Base-by-base conservation (phyloP, 176 grass and related monocot genomes). In the Rhynchospora pubera region DNA sequence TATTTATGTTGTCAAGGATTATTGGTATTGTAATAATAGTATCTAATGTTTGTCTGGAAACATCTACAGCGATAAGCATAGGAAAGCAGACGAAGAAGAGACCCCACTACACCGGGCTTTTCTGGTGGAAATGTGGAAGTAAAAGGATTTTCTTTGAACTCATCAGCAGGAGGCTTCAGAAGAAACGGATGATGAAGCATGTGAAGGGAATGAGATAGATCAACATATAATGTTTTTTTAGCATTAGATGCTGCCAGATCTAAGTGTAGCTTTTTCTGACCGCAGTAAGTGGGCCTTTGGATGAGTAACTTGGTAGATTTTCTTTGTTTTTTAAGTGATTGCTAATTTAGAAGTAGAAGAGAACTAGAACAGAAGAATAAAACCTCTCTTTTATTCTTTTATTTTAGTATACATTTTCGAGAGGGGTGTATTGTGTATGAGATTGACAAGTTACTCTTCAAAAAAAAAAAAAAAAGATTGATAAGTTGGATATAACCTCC, bases 41-140 rank as follows among this genome's bases (percentile, higher is more conserved):
- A 79, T 18, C 23, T 83, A 60, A 85, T 79, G 58, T 57, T 89
- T 71, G 84, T 61, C 68, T 79, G 18, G 18, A 81, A 81, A 61
- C 71, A 79, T 89, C 57, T 83, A 83, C 64, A 64, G 21, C 79
- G 24, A 63, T 85, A 60, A n/a, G n/a, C 79, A 30, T 85, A 82
- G 84, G 59, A 79, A 90, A 89, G 51, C 82, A 65, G 55, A 64
- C 74, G 66, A 94, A 87, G 90, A 92, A 87, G 84, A 88, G 57
- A 75, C 86, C 72, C 83, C 90, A 78, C 83, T 75, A 50, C 32
- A 59, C 80, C n/a, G 88, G 90, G 9, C 92, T 92, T 14, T 85
- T 98, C 48, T 98, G 95, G 92, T 98, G 95, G 95, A 92, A 91
- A 87, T 93, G 91, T 89, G 89, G 92, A 64, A 93, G 95, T 73